Evolutionary conservation across 78 protist species (phyloP).

Genomic region (Tieghemostelium lacteum): DNA sequence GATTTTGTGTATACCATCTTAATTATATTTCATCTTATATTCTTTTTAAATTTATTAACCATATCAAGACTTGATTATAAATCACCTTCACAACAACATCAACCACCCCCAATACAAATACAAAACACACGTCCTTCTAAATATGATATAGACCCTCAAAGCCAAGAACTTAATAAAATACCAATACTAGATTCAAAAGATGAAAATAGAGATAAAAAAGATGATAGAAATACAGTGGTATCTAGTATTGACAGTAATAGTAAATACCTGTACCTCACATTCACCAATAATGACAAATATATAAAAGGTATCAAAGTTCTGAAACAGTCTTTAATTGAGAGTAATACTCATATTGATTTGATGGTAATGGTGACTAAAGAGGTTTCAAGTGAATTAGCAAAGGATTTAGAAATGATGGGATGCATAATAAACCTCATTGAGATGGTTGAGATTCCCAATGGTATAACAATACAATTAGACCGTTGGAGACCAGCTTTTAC

Average conservation of each 20-base stretch:
- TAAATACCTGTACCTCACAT: constrained; percentile 53
- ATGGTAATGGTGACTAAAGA: constrained; percentile 21
- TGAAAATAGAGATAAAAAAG: too few species aligned
- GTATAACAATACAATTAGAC: constrained; percentile 14
- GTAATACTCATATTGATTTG: background rate
- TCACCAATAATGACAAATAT: constrained; percentile 50
- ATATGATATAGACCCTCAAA: too few species aligned
- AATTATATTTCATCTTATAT: too few species aligned
- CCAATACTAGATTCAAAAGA: too few species aligned
- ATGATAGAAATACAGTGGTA: too few species aligned
- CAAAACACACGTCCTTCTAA: too few species aligned
- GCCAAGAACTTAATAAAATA: too few species aligned
- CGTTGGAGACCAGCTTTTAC: constrained; percentile 77
- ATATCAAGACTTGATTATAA: too few species aligned
- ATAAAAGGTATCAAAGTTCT: constrained; percentile 43
- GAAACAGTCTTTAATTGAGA: constrained; percentile 36
- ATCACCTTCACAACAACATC: too few species aligned
- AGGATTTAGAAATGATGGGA: background rate
- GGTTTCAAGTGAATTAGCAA: background rate
- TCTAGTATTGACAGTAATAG: background rate
- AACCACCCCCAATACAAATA: too few species aligned
- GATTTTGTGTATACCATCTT: too few species aligned
- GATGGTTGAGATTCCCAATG: constrained; percentile 34
- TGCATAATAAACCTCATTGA: constrained; percentile 3
- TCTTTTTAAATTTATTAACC: too few species aligned